These are phyloP conservation scores for Vairimorpha ceranae DNA, from an alignment of 371 early-diverging fungal genomes.

Conservation along the genomic window DNA sequence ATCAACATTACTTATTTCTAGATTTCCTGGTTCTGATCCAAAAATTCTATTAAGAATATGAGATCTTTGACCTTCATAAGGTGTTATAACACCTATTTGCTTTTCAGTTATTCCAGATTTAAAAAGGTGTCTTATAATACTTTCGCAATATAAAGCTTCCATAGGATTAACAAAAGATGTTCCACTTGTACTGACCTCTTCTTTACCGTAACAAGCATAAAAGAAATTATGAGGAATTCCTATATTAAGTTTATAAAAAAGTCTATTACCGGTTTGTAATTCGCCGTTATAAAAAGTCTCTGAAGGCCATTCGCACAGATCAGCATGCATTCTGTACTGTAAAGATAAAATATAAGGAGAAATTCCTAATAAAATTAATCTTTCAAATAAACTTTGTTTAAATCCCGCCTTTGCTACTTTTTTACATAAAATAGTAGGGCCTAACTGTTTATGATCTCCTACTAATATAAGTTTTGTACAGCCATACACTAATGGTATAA, in stretches of 20 bases:
- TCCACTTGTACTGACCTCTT: constrained; percentile 85
- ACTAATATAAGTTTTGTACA: constrained; percentile 86
- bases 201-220: constrained; percentile 78
- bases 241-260: constrained; percentile 79
- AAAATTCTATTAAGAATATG: constrained; percentile 71
- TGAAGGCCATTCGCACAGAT: constrained; percentile 86
- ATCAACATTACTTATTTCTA: constrained; percentile 94
- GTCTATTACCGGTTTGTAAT: constrained; percentile 63
- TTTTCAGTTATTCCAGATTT: constrained; percentile 74
- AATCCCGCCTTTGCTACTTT: constrained; percentile 84
- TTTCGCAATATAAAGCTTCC: constrained; percentile 78
- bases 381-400: constrained; percentile 87
- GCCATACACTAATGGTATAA: constrained; percentile 87
- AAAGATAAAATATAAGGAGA: constrained; percentile 84
- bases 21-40: constrained; percentile 82
- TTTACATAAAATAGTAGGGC: constrained; percentile 90
- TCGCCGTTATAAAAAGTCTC: constrained; percentile 97
- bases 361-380: constrained; percentile 77
- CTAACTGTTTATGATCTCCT: constrained; percentile 95
- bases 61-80: constrained; percentile 96
- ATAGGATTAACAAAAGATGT: constrained; percentile 85
- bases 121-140: constrained; percentile 81
- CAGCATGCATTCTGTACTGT: constrained; percentile 97
- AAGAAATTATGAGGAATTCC: constrained; percentile 94
- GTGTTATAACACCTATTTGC: constrained; percentile 94